Percentiles rank a stretch among this genome's conserved stretches.
phyloP scores from a whole-genome alignment of 768 basidiomycete species.

The Podaxis sp. region DNA sequence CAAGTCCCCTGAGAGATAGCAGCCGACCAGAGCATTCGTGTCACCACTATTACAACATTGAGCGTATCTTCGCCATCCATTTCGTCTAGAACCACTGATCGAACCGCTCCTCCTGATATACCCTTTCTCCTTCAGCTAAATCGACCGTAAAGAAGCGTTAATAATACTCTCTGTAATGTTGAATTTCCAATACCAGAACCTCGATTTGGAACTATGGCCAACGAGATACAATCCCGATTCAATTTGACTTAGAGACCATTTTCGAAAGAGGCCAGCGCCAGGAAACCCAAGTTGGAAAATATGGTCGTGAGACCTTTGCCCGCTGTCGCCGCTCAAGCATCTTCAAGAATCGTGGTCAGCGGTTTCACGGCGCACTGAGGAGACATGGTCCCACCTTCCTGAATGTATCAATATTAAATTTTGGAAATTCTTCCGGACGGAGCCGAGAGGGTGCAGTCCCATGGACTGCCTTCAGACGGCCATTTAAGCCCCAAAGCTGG shows the following conservation, averaged over 20 bases:
- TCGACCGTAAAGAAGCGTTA: not conserved
- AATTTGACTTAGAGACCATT: no score
- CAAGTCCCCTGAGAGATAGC: no score
- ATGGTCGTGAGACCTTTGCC: not conserved
- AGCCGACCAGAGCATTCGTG: no score
- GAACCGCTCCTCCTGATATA: not conserved
- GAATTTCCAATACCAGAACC: not conserved
- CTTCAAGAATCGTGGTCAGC: not conserved
- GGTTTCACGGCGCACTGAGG: not conserved
- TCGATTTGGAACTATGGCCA: not conserved
- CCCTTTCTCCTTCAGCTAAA: not conserved
- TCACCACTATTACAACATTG: no score
- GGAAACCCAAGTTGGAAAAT: not conserved
- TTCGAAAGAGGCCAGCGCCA: not conserved
- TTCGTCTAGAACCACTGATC: not conserved
- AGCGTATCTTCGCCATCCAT: no score
- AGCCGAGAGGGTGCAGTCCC: not conserved
- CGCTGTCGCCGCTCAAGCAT: not conserved
- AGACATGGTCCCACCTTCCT: not conserved
- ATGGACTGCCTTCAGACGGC: not conserved
- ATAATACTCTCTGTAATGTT: not conserved
- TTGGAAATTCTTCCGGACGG: not conserved
- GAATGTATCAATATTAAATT: not conserved
- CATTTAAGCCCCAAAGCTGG: not conserved
- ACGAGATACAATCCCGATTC: not conserved